phyloP scores from a whole-genome alignment of 495 filamentous ascomycete genomes.

The Penicillium angulare region DNA sequence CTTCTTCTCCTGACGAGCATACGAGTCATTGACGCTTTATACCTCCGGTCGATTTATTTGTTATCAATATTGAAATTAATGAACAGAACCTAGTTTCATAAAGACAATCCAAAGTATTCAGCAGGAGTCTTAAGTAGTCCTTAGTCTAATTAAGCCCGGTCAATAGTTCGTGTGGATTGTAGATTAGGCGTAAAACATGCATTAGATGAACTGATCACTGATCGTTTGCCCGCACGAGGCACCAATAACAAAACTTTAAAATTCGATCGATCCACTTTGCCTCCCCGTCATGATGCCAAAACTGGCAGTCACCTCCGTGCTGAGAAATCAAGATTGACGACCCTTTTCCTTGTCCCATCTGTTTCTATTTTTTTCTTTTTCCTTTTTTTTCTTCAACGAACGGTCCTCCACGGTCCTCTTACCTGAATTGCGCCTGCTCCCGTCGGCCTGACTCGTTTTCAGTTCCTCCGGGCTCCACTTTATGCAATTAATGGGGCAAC shows the following conservation, averaged over 20 bases:
- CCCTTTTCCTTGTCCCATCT: too few species aligned
- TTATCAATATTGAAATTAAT: background rate
- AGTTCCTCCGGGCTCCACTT: conserved; percentile 24
- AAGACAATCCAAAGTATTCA: too few species aligned
- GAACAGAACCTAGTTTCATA: background rate
- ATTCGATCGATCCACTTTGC: background rate
- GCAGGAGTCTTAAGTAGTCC: too few species aligned
- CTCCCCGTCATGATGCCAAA: conserved; percentile 6
- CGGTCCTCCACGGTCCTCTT: conserved; percentile 19
- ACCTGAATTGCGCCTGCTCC: conserved; percentile 25
- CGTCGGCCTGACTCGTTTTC: conserved; percentile 21
- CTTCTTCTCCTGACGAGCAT: background rate
- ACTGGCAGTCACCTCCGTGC: conserved; percentile 17
- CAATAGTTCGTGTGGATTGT: too few species aligned
- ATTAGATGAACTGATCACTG: background rate
- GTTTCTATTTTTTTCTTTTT: too few species aligned
- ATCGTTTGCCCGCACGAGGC: too few species aligned
- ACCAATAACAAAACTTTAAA: background rate
- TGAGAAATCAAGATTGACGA: conserved; percentile 23
- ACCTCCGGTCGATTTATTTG: background rate
- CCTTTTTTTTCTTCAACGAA: background rate
- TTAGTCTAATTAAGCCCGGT: background rate
- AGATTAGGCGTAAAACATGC: background rate
- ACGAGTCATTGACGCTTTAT: conserved; percentile 1
- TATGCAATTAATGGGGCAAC: background rate